Base-by-base conservation (phyloP, 805 yeast genomes). In the Sugiyamaella floridensis region DNA sequence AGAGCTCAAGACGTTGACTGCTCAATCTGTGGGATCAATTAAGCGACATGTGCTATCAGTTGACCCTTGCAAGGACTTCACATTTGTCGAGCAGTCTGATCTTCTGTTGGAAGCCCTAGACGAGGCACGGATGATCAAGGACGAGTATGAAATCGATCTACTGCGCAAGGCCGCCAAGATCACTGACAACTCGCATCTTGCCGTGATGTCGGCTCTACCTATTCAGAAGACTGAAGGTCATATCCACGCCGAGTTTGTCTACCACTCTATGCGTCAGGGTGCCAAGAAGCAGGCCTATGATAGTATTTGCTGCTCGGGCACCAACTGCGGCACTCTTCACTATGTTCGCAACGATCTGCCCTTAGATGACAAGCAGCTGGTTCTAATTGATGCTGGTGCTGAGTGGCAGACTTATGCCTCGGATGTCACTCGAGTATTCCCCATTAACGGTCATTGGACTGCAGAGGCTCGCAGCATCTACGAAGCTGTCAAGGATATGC, bases 381-480 rank as follows among this genome's bases (percentile, higher is more conserved):
- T 92, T 11, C 76, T 92, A 56, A 83, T 92, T 50, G 99, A 92
- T 71, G 97, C 98, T 8, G 99, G 99, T 52, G 96, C 97, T 2
- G 98, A 92, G 70, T 92, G 97, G 97, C 79, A 80, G 58, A 82
- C 88, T 67, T 92, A 92, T 68, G 90, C 97, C 2, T 76, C 89
- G 44, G 99, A 92, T 67, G 97, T 93, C 43, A 93, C 99, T 14
- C 79, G 99, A 66, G 86, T 95, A 65, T 92, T 89, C 79, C 99
- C 99, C 28, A 81, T 89, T 51, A 78, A 75, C 56, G 99, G 99
- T 6, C 82, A 83, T 51, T 92, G 96, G 89, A 80, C 90, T 8
- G 79, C 78, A 57, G 98, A 93, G 64, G 95, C 92, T 62, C 76
- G 86, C 59, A 87, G 79, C 52, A 83, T 92, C 46, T 92, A 93